These are phyloP conservation scores for Platismatia glauca DNA, from an alignment of 495 filamentous ascomycete genomes.

Conservation along the genomic window DNA sequence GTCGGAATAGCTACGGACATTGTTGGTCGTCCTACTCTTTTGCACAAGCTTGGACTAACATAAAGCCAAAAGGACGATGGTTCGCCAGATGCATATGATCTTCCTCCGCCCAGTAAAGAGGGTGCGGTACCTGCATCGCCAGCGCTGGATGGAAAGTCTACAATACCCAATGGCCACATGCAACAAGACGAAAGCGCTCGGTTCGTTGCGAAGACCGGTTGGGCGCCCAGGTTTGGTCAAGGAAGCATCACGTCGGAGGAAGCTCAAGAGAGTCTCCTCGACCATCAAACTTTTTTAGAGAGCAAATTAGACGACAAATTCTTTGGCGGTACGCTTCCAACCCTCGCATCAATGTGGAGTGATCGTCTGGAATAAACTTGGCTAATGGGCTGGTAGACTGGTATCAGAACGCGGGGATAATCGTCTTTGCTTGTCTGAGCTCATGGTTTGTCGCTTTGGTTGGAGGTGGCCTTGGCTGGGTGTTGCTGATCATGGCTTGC, in stretches of 20 bases:
- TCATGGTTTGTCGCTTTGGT: slow-evolving; percentile 86
- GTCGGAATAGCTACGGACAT: slow-evolving; percentile 67
- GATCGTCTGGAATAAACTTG: not conserved
- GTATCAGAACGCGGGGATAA: slow-evolving; percentile 93
- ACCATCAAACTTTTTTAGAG: slow-evolving; percentile 85
- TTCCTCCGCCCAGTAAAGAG: slow-evolving; percentile 64
- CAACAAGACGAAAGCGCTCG: slow-evolving; percentile 50
- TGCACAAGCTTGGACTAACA: slow-evolving; percentile 11
- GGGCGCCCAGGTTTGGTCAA: slow-evolving; percentile 74
- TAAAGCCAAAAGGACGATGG: slow-evolving; percentile 48
- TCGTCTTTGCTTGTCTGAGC: slow-evolving; percentile 81
- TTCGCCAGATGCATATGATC: slow-evolving; percentile 61
- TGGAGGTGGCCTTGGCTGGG: slow-evolving; percentile 86
- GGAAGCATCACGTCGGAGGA: slow-evolving; percentile 42
- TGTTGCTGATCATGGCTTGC: slow-evolving; percentile 81
- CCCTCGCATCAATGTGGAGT: not conserved
- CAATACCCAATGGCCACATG: slow-evolving; percentile 40
- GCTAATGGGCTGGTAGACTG: slow-evolving; percentile 48
- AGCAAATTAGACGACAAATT: slow-evolving; percentile 77
- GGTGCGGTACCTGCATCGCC: slow-evolving; percentile 46
- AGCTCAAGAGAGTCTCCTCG: slow-evolving; percentile 60
- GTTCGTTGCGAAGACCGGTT: slow-evolving; percentile 66
- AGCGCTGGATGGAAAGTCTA: slow-evolving; percentile 35
- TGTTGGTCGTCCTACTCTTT: slow-evolving; percentile 30
- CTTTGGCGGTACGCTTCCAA: slow-evolving; percentile 61